Conservation (phyloP, 1,284 basidiomycete species). For the Ceratobasidium sp. region DNA sequence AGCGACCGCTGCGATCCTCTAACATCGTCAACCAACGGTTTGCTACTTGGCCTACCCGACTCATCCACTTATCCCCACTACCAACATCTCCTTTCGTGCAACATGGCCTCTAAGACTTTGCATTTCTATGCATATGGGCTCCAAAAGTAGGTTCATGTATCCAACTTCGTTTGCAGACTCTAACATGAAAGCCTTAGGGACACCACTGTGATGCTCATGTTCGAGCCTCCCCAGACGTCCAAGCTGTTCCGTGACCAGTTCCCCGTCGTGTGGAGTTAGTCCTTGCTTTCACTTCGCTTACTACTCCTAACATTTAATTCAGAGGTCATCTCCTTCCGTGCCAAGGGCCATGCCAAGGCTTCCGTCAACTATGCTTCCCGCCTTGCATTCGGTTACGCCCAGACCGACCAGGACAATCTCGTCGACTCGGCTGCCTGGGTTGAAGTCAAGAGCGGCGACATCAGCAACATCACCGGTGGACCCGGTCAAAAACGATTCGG, state of each 20-base stretch:
- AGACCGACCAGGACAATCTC: slow-evolving; percentile 9
- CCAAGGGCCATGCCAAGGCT: no score
- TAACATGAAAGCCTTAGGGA: neutral
- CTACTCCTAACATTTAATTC: neutral
- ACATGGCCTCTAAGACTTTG: slow-evolving; percentile 20
- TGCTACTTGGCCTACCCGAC: no score
- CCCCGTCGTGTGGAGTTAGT: slow-evolving; percentile 26
- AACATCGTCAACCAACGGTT: no score
- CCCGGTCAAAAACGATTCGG: no score
- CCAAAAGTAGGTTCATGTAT: neutral
- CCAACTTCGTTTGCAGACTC: neutral
- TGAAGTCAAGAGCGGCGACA: no score
- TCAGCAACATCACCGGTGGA: no score
- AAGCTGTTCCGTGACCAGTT: slow-evolving; percentile 15
- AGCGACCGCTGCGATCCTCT: no score
- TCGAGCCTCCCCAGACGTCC: neutral
- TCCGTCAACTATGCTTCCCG: slow-evolving; percentile 9
- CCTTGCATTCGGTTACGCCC: slow-evolving; percentile 24
- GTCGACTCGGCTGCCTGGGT: slow-evolving; percentile 19
- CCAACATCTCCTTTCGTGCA: neutral
- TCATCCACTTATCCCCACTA: no score
- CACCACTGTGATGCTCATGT: slow-evolving; percentile 14
- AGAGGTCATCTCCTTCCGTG: slow-evolving; percentile 30
- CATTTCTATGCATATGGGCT: slow-evolving; percentile 10
- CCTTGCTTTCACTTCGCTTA: neutral